Base-by-base conservation (phyloP, 768 basidiomycete species). In the Mycena floridula region DNA sequence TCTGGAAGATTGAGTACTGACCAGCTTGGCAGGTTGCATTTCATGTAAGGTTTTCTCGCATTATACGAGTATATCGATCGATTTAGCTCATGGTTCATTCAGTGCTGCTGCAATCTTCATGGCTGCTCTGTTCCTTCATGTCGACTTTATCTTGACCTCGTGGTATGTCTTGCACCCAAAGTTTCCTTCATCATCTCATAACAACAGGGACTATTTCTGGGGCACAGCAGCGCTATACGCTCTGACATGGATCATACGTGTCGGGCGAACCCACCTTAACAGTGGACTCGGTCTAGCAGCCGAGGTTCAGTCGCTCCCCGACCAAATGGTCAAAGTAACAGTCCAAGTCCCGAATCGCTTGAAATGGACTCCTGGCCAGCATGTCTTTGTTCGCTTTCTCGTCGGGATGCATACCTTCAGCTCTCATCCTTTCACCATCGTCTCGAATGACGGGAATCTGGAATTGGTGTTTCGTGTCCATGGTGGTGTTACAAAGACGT, bases 31-130 rank as follows among this genome's bases (percentile, higher is more conserved):
- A 54, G 53, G 39, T 23, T 60, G 22, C 57, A 60, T 44, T 55
- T 53, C 44, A 44, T 58, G 57, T 58, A 43, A 5, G 49, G 16
- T 9, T 22, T 25, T 0, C 23, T n/a, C 5, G 28, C 26, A 23
- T 22, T 11, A 32, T 23, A 23, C 1, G 9, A 30, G 16, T 28
- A 26, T 18, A 3, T n/a, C n/a, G n/a, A 23, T 23, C 21, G 7
- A 21, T 16, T 18, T 11, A 30, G 9, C 7, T 42, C 22, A 3
- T 42, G 28, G 23, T 9, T 39, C 27, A 16, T 27, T 18, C 45
- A 61, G 61, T 24, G 60, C 58, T 9, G 54, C 63, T 1, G 55
- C 53, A 5, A 48, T 66, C n/a, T 65, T 66, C 48, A 59, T 63
- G 52, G 55, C 57, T 1, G 55, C 58, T 1, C 53, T 66, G 6